Evolutionary conservation across 495 filamentous ascomycete species (phyloP), one percentile per base, ranked within the genome.

Genomic region (Geoglossum glabrum): DNA sequence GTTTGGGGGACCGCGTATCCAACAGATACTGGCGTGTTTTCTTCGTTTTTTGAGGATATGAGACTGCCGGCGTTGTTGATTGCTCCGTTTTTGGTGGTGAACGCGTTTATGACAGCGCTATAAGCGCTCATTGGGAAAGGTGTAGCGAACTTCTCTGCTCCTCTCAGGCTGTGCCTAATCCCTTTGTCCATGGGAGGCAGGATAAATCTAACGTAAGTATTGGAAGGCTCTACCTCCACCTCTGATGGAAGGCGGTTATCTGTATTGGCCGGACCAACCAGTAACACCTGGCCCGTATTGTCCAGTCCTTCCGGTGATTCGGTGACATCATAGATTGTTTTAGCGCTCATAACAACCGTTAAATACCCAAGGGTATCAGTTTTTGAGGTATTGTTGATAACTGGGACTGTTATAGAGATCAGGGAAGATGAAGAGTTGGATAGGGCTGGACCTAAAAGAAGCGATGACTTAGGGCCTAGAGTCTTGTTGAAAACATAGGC

Each of bases 381-480:
- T 43, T 62, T 57, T 10, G 74, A 77, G 1, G 73, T 73, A 61
- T 82, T 81, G 58, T 81, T 79, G 57, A 86, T 73, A 30, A 93
- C 78, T 0, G 86, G 84, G 21, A 86, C 63, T 1, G 87, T 90
- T 57, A 93, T 66, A 26, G 87, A 93, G n/a, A 90, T 60, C n/a
- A 93, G 64, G n/a, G 81, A 80, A 52, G 80, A 84, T 0, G 76
- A 79, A 17, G 72, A 65, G 64, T 93, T 90, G 57, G 89, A 65
- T 25, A 71, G 67, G 45, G 81, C 68, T 0, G 87, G 87, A 0
- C 87, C 87, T 0, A 89, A 66, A 6, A 92, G 64, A 10, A 92
- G 67, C 3, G 77, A 69, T 1, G 70, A 73, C 43, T 61, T 70
- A 60, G 64, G 11, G 6, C 9, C 19, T 27, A 60, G 11, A 46